Base-by-base conservation (phyloP, 2,329 filamentous ascomycete genomes). In the Alternaria triticimaculans region DNA sequence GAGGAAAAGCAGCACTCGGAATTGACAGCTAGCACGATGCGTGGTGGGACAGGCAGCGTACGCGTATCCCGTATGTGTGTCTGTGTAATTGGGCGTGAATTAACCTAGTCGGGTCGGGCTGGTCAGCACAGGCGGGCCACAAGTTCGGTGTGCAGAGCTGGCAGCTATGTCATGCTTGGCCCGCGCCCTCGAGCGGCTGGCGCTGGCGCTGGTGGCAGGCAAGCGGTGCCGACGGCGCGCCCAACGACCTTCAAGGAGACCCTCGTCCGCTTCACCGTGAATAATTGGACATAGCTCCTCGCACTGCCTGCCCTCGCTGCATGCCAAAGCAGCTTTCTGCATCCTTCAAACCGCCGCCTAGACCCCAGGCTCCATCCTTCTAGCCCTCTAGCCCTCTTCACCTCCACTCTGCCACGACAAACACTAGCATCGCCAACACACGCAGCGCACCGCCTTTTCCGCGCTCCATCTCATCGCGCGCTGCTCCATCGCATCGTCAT, bases 91-190 rank as follows among this genome's bases (percentile, higher is more conserved):
- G 46, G 59, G 56, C 64, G 58, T 46, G 41, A 60, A 55, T 33
- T 30, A 60, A 33, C 20, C 26, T 30, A 54, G 48, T 53, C 28
- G 28, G 37, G 30, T 53, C 28, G 28, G 37, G 30, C 37, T 25
- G 21, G 53, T 26, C 48, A 45, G 50, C 51, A 55, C 43, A 59
- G 48, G 37, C 53, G 33, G 33, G 37, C 37, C 57, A 54, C 56
- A 59, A 45, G 57, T 54, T 59, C 49, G 57, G 57, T 58, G 55
- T 58, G 23, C 43, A 51, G 41, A 50, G 43, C 37, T 41, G 37
- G 37, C 62, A 57, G 41, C 60, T 60, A 67, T 67, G 65, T 67
- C 65, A 67, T 67, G 18, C 63, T 50, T 64, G 55, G 55, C 65
- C 44, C 45, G 56, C 30, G 37, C 33, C 14, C 45, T 20, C 37